These are phyloP conservation scores for Sungouiella thailandica DNA, from an alignment of 805 yeast species.

Conservation along the genomic window DNA sequence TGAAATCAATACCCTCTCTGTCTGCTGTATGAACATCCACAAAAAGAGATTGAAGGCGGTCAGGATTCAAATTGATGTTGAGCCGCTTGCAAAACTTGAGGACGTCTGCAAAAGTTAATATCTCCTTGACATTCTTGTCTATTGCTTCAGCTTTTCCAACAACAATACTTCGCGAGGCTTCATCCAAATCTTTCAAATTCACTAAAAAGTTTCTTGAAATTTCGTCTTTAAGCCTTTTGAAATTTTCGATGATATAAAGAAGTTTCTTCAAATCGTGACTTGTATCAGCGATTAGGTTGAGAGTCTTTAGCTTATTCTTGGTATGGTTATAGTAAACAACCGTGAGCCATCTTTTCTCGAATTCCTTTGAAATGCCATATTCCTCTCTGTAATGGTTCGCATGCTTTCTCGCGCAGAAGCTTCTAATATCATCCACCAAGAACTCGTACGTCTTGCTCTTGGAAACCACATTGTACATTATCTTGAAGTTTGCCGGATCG, in stretches of 20 bases:
- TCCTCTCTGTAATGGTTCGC: conserved; percentile 87
- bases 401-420: conserved; percentile 57
- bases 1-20: conserved; percentile 48
- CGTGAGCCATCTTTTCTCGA: conserved; percentile 70
- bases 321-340: conserved; percentile 62
- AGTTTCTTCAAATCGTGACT: conserved; percentile 56
- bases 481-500: conserved; percentile 48
- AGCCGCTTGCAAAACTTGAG: conserved; percentile 58
- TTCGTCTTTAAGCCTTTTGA: conserved; percentile 60
- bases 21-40: conserved; percentile 30
- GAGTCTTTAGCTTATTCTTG: conserved; percentile 63
- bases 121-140: conserved; percentile 21
- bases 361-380: conserved; percentile 64
- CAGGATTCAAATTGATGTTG: conserved; percentile 66
- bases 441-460: conserved; percentile 23
- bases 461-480: conserved; percentile 43
- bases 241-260: conserved; percentile 51
- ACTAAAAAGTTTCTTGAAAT: conserved; percentile 48
- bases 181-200: conserved; percentile 34
- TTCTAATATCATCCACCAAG: conserved; percentile 58
- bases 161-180: conserved; percentile 21
- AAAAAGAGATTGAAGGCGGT: conserved; percentile 47
- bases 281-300: conserved; percentile 71
- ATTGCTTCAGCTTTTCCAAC: conserved; percentile 17
- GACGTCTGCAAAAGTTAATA: conserved; percentile 61